Base-by-base conservation (phyloP, 495 filamentous ascomycete species). In the Aspergillus olivimuriae region DNA sequence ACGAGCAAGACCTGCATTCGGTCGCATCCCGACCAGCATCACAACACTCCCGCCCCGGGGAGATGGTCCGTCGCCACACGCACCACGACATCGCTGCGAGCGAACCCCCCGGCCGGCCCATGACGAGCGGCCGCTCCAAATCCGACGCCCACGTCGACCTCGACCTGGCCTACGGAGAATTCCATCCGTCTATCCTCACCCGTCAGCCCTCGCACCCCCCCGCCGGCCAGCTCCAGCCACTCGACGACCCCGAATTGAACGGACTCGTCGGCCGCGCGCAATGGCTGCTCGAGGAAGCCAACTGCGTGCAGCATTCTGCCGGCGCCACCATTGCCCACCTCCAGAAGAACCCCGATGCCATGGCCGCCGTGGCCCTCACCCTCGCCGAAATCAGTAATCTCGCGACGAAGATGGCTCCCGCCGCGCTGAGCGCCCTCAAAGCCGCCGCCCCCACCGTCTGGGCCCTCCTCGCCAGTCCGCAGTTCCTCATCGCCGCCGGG, bases 401-500 rank as follows among this genome's bases (percentile, higher is more conserved):
- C 2, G 70, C 84, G 1, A 74, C 76, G 15, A 95, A 95, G 65
- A 86, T 95, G 82, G 83, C 81, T 0, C 92, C 92, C 0, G 77
- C 81, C 2, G 88, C 85, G 4, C 70, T 96, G 16, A 68, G 75
- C 9, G 65, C 80, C 2, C 49, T 97, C 50, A 95, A 95, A 56
- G 69, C 80, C 17, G 80, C 81, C 5, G 86, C 87, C 39, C 92
- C 92, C 0, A 77, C 83, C 10, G 77, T 95, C 23, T 91, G 94
- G 50, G 89, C 84, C 2, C 70, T 98, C n/a, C 76, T 98, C 2
- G 79, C 83, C 12, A 84, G 80, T 43, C 92, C 92, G 12, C 87
- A 98, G 57, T 98, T 98, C 57, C 72, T 95, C 24, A 94, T 98
- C 48, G 86, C 91, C 16, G 87, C 86, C 12, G 87, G 92, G 15